Percentiles rank a stretch among this genome's conserved stretches.
Evolutionary conservation across 805 yeast species (phyloP).

Genomic region (Pichia occidentalis): DNA sequence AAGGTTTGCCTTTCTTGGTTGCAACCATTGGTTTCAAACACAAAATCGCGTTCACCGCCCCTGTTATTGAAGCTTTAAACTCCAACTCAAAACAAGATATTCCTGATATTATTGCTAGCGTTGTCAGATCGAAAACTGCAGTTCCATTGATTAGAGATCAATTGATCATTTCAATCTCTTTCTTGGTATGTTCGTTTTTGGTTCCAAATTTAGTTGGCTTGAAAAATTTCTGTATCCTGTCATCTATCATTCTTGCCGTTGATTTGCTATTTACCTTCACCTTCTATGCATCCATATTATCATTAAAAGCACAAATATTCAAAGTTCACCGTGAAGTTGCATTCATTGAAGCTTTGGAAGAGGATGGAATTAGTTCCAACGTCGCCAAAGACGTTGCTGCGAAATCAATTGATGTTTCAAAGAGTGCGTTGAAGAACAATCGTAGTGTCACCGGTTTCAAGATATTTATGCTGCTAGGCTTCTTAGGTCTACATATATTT

Average conservation of each 20-base stretch:
- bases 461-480: conserved; percentile 50
- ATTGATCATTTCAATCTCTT: conserved; percentile 61
- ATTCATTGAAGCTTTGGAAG: conserved; percentile 76
- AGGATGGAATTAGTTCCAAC: conserved; percentile 75
- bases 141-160: conserved; percentile 67
- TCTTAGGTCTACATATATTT: conserved; percentile 57
- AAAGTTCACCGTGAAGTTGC: conserved; percentile 76
- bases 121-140: conserved; percentile 33
- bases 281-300: conserved; percentile 74
- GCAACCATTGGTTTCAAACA: conserved; percentile 89
- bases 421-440: conserved; percentile 30
- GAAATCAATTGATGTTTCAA: conserved; percentile 25
- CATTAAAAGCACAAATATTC: conserved; percentile 83
- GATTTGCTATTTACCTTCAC: conserved; percentile 73
- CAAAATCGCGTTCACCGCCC: conserved; percentile 64
- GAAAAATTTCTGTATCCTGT: conserved; percentile 71
- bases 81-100: conserved; percentile 24
- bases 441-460: conserved; percentile 49
- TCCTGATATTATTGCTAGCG: conserved; percentile 28
- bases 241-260: conserved; percentile 59
- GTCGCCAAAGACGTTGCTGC: conserved; percentile 69
- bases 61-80: conserved; percentile 40
- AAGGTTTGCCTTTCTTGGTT: conserved; percentile 90
- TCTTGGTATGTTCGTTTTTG: conserved; percentile 58
- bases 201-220: conserved; percentile 67